Percentiles rank a stretch among this genome's conserved stretches.
These are phyloP conservation scores for Alternaria incomplexa DNA, from an alignment of 2,329 filamentous ascomycete genomes.

Conservation along the genomic window DNA sequence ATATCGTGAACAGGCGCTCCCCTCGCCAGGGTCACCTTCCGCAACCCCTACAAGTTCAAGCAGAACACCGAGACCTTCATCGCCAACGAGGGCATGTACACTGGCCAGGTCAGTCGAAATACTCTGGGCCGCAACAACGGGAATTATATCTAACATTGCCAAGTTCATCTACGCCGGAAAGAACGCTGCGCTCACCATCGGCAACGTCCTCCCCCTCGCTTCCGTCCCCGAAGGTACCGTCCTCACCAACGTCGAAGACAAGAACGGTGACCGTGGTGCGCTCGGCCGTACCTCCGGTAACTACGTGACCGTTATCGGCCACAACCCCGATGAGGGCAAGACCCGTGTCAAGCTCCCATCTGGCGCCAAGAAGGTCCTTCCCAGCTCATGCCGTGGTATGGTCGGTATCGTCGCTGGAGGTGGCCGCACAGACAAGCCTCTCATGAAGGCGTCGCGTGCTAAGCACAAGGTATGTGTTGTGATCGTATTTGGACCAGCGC, in stretches of 20 bases:
- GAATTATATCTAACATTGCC: constrained; percentile 24
- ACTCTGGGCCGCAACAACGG: not conserved
- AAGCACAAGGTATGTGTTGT: constrained; percentile 77
- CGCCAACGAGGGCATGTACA: constrained; percentile 99
- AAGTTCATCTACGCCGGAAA: constrained; percentile 99
- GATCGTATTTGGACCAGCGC: not conserved
- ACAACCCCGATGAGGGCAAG: constrained; percentile 78
- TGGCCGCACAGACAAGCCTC: constrained; percentile 99
- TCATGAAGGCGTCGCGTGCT: constrained; percentile 98
- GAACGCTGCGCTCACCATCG: constrained; percentile 95
- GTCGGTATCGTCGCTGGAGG: constrained; percentile 99
- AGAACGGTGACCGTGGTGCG: constrained; percentile 93
- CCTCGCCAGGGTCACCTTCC: constrained; percentile 95
- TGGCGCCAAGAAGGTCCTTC: constrained; percentile 98
- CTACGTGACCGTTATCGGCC: constrained; percentile 78
- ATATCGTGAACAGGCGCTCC: constrained; percentile 62
- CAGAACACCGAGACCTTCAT: constrained; percentile 99
- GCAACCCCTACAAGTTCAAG: constrained; percentile 98
- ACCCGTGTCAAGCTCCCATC: constrained; percentile 99
- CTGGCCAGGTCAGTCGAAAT: constrained; percentile 70
- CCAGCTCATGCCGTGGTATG: constrained; percentile 93
- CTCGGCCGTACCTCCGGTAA: constrained; percentile 98
- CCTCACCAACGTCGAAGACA: constrained; percentile 99
- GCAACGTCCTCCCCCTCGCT: constrained; percentile 94
- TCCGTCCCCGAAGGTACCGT: constrained; percentile 99